Conservation (phyloP, 768 basidiomycete genomes). For the Collybia sp. region DNA sequence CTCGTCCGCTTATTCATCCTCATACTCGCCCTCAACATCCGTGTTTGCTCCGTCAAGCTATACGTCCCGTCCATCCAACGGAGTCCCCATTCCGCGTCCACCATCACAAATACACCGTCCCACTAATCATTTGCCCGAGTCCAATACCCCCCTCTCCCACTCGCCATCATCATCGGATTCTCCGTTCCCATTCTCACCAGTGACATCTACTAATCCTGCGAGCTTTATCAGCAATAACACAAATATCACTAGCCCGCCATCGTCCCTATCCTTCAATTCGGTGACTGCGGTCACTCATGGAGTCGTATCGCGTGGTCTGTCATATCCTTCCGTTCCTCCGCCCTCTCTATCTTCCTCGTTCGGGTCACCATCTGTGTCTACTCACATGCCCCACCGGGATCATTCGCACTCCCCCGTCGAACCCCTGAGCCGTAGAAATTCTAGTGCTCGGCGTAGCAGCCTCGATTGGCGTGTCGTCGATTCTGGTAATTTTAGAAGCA, state of each 20-base stretch:
- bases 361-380: conserved; percentile 59
- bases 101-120: conserved; percentile 61
- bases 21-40: conserved; percentile 46
- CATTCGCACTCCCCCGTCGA: conserved; percentile 46
- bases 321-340: conserved; percentile 82
- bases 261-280: conserved; percentile 48
- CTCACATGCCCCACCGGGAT: conserved; percentile 43
- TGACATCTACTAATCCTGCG: conserved; percentile 45
- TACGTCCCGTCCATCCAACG: conserved; percentile 33
- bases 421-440: conserved; percentile 48
- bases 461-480: conserved; percentile 28
- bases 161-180: conserved; percentile 66
- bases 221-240: conserved; percentile 59
- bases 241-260: conserved; percentile 70
- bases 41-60: conserved; percentile 29
- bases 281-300: conserved; percentile 30
- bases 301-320: conserved; percentile 38
- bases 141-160: conserved; percentile 59
- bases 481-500: conserved; percentile 25
- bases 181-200: conserved; percentile 64
- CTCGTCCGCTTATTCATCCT: conserved; percentile 32
- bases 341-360: conserved; percentile 78
- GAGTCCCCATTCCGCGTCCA: conserved; percentile 75
- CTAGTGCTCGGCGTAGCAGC: conserved; percentile 34
- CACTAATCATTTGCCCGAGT: conserved; percentile 37